phyloP scores from a whole-genome alignment of 1,284 basidiomycete genomes.

The Rhodotorula glutinis region DNA sequence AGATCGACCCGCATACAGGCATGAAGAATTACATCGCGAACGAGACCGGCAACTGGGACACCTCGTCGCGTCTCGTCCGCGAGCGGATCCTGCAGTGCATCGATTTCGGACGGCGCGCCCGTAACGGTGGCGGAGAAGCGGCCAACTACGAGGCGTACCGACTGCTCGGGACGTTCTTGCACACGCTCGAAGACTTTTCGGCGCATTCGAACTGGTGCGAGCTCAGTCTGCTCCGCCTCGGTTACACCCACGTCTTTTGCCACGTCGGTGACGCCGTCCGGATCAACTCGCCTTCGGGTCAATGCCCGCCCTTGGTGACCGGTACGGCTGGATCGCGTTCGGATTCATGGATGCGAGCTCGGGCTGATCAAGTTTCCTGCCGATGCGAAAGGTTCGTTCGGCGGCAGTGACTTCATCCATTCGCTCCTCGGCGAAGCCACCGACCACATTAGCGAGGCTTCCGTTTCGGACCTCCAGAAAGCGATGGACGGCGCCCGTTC shows the following conservation, averaged over 20 bases:
- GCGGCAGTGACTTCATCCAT: conserved; percentile 73
- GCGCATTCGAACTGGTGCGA: conserved; percentile 65
- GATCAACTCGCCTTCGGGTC: conserved; percentile 72
- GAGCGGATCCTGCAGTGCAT: conserved; percentile 70
- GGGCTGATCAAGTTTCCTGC: too few relatives aligned
- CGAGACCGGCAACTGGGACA: conserved; percentile 65
- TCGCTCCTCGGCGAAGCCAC: conserved; percentile 42
- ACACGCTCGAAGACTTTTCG: conserved; percentile 70
- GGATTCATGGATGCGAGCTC: too few relatives aligned
- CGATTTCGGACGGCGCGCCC: conserved; percentile 53
- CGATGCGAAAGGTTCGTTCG: conserved; percentile 54
- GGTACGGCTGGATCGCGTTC: conserved; percentile 55
- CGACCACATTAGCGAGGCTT: conserved; percentile 60
- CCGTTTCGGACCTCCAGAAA: conserved; percentile 81
- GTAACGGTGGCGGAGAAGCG: conserved; percentile 36
- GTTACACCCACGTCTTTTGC: conserved; percentile 65
- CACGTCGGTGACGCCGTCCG: conserved; percentile 82
- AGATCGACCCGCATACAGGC: conserved; percentile 78
- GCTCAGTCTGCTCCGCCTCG: conserved; percentile 44
- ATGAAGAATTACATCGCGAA: conserved; percentile 98
- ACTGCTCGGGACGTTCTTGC: conserved; percentile 61
- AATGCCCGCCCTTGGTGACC: conserved; percentile 79
- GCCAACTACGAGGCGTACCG: conserved; percentile 76
- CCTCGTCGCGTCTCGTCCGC: conserved; percentile 77
- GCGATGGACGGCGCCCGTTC: conserved; percentile 58